Percentiles rank a stretch among this genome's conserved stretches.
These are phyloP conservation scores for Fraxinus albicans DNA, from an alignment of 305 asterid genomes.

Conservation along the genomic window DNA sequence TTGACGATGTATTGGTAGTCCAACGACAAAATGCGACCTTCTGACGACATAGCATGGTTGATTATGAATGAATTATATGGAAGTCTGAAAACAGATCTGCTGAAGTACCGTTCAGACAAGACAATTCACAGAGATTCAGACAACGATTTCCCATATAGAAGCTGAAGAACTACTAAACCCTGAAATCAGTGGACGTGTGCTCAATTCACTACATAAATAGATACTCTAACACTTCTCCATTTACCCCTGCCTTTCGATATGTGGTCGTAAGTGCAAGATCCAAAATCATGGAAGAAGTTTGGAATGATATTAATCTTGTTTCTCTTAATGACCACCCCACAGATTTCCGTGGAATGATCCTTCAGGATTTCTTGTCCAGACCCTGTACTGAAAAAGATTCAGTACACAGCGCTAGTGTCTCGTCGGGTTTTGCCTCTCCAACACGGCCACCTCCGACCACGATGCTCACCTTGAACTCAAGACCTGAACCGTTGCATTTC, in stretches of 20 bases:
- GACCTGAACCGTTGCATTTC: slow-evolving; percentile 32
- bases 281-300: slow-evolving; percentile 69
- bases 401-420: slow-evolving; percentile 5
- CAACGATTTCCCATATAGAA: slow-evolving; percentile 11
- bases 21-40: too few relatives aligned
- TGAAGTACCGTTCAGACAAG: slow-evolving; percentile 7
- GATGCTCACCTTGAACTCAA: slow-evolving; percentile 53
- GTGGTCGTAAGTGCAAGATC: neutral
- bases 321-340: slow-evolving; percentile 32
- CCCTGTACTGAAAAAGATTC: slow-evolving; percentile 24
- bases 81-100: too few relatives aligned
- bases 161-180: neutral
- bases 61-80: too few relatives aligned
- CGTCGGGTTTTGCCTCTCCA: slow-evolving; percentile 23
- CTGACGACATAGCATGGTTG: too few relatives aligned
- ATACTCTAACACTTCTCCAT: too few relatives aligned
- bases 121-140: slow-evolving; percentile 21
- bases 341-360: slow-evolving; percentile 35
- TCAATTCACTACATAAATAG: neutral
- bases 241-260: neutral
- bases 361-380: slow-evolving; percentile 60
- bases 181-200: neutral
- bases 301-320: slow-evolving; percentile 64
- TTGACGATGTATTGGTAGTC: too few relatives aligned
- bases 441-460: slow-evolving; percentile 40